Conservation (phyloP, 2,329 filamentous ascomycete genomes). For the Fusarium falciforme region DNA sequence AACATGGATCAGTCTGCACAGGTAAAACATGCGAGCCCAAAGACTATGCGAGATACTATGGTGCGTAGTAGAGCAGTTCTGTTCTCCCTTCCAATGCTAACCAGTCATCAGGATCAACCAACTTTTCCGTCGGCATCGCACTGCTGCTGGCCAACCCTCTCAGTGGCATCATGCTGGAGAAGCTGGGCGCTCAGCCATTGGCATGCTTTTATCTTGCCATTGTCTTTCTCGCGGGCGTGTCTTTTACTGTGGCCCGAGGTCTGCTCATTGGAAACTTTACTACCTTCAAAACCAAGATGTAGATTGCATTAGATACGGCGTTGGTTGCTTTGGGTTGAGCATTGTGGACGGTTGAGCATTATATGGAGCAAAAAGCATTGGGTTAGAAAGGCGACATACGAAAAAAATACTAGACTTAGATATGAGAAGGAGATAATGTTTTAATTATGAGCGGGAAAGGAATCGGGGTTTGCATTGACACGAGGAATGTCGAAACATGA, state of each 20-base stretch:
- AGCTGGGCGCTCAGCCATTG: conserved; percentile 53
- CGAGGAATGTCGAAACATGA: neutral
- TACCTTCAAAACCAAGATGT: conserved; percentile 10
- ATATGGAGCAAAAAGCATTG: neutral
- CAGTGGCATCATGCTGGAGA: conserved; percentile 56
- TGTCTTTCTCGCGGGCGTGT: conserved; percentile 46
- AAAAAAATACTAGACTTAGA: neutral
- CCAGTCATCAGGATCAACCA: conserved; percentile 53
- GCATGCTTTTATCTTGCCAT: conserved; percentile 58
- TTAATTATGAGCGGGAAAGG: neutral
- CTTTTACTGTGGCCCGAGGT: conserved; percentile 35
- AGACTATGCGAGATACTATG: conserved; percentile 57
- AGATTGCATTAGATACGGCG: neutral
- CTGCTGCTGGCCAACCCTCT: conserved; percentile 57
- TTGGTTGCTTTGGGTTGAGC: neutral
- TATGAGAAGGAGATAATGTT: neutral
- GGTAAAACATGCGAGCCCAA: conserved; percentile 56
- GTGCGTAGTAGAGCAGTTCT: conserved; percentile 1
- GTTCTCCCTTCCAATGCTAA: conserved; percentile 25
- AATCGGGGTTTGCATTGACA: neutral
- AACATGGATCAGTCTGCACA: conserved; percentile 50
- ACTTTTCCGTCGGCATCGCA: conserved; percentile 56
- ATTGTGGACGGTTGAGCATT: neutral
- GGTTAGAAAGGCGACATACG: neutral
- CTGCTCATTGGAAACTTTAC: conserved; percentile 19